Evolutionary conservation across 2,329 filamentous ascomycete species (phyloP).

Genomic region (Metarhizium guizhouense): DNA sequence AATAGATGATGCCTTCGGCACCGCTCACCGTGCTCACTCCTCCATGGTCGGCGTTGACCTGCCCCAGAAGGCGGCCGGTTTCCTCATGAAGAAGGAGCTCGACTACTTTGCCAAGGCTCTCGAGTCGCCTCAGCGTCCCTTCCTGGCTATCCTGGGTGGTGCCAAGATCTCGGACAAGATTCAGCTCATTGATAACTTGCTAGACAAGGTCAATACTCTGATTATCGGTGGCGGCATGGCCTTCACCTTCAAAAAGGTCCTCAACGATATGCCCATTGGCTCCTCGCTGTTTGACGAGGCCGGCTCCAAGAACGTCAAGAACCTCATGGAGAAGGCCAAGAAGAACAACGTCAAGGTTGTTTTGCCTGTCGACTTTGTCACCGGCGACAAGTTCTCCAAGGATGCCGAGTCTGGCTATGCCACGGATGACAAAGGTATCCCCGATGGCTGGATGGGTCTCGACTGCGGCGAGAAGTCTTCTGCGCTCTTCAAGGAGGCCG

Average conservation of each 20-base stretch:
- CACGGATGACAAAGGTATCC: conserved; percentile 81
- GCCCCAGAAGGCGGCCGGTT: conserved; percentile 92
- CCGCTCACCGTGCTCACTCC: conserved; percentile 95
- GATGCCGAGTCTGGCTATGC: conserved; percentile 75
- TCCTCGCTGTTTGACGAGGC: conserved; percentile 88
- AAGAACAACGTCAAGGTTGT: conserved; percentile 92
- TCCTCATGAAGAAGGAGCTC: conserved; percentile 99
- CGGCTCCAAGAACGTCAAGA: conserved; percentile 80
- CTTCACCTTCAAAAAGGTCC: conserved; percentile 99
- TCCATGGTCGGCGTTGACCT: conserved; percentile 98
- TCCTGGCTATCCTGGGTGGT: conserved; percentile 96
- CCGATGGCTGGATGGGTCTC: conserved; percentile 96
- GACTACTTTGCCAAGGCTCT: conserved; percentile 98
- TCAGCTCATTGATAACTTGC: conserved; percentile 96
- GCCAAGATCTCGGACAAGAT: conserved; percentile 99
- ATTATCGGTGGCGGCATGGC: conserved; percentile 98
- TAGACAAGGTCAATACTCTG: conserved; percentile 94
- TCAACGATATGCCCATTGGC: conserved; percentile 82
- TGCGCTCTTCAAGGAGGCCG: conserved; percentile 80
- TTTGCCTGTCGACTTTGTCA: conserved; percentile 90
- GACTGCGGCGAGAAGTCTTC: conserved; percentile 88
- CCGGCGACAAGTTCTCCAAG: conserved; percentile 85
- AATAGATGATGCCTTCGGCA: conserved; percentile 93
- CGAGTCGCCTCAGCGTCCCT: conserved; percentile 85
- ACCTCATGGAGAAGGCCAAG: conserved; percentile 92